Evolutionary conservation across 805 yeast species (phyloP).

Genomic region (Grigorovia transvaalensis): DNA sequence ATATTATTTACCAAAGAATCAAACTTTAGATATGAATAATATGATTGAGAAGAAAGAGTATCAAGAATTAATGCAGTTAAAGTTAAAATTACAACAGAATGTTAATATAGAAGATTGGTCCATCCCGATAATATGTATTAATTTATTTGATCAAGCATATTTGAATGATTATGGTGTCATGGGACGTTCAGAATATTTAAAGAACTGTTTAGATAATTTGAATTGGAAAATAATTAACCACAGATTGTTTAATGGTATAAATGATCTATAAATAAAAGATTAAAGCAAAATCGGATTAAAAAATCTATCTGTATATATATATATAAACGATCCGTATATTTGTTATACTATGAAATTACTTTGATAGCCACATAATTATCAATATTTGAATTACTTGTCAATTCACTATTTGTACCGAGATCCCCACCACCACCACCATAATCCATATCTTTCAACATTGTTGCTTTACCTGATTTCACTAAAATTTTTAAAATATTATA

Average conservation of each 20-base stretch:
- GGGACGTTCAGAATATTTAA: constrained; percentile 63
- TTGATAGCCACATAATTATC: constrained; percentile 72
- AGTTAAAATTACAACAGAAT: constrained; percentile 22
- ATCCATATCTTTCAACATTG: constrained; percentile 48
- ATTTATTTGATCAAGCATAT: constrained; percentile 87
- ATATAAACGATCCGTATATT: not conserved
- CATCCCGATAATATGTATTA: constrained; percentile 57
- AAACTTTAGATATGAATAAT: constrained; percentile 65
- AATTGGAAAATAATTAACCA: constrained; percentile 70
- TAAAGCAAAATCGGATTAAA: not conserved
- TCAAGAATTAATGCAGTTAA: constrained; percentile 35
- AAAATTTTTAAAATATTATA: constrained; percentile 45
- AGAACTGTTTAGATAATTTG: constrained; percentile 64
- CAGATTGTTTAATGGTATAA: constrained; percentile 27
- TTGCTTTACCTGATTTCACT: constrained; percentile 62
- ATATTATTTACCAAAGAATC: constrained; percentile 57
- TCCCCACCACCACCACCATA: not conserved
- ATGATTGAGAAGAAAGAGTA: constrained; percentile 50
- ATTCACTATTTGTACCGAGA: constrained; percentile 30
- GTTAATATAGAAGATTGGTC: constrained; percentile 46
- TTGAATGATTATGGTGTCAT: constrained; percentile 69
- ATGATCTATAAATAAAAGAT: not conserved
- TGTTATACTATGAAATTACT: constrained; percentile 33
- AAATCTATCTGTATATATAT: not conserved
- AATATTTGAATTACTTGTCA: constrained; percentile 8